Conservation (phyloP, 257 asterid species). For the Ocimum tenuiflorum region DNA sequence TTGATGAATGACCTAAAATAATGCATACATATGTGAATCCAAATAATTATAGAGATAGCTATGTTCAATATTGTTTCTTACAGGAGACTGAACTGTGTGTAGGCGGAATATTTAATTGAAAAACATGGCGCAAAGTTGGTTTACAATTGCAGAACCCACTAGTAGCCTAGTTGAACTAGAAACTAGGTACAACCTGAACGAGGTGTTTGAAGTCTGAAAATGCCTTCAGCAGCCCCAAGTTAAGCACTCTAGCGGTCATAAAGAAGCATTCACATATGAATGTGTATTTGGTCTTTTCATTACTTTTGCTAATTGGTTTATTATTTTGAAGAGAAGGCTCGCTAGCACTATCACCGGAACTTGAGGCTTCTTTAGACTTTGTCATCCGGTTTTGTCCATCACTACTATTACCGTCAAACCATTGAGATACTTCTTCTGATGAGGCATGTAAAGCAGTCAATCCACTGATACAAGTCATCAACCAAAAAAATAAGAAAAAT, state of each 20-base stretch:
- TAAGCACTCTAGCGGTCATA: slow-evolving; percentile 95
- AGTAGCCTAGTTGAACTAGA: not conserved
- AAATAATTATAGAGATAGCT: not conserved
- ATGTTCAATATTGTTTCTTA: not conserved
- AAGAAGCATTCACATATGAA: slow-evolving; percentile 97
- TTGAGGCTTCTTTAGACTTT: slow-evolving; percentile 69
- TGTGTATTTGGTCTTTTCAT: slow-evolving; percentile 58
- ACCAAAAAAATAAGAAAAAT: slow-evolving; percentile 5
- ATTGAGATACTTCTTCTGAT: slow-evolving; percentile 87
- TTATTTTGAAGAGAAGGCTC: slow-evolving; percentile 33
- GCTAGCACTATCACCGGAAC: slow-evolving; percentile 46
- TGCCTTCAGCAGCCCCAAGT: slow-evolving; percentile 87
- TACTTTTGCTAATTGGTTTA: slow-evolving; percentile 31
- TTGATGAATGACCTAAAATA: not conserved
- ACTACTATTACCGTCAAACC: slow-evolving; percentile 45
- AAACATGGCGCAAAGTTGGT: not conserved
- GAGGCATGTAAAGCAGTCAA: slow-evolving; percentile 95
- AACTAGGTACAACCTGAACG: slow-evolving; percentile 58
- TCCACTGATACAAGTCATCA: slow-evolving; percentile 43
- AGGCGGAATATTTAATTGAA: not conserved
- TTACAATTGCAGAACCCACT: not conserved
- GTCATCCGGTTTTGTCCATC: slow-evolving; percentile 52
- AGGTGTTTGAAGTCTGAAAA: slow-evolving; percentile 92
- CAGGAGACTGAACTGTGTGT: not conserved
- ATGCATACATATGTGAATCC: not conserved